Percentiles rank a stretch among this genome's conserved stretches.
Evolutionary conservation across 164 flowering plant genomes (phyloP).

Genomic region (Santalum album): DNA sequence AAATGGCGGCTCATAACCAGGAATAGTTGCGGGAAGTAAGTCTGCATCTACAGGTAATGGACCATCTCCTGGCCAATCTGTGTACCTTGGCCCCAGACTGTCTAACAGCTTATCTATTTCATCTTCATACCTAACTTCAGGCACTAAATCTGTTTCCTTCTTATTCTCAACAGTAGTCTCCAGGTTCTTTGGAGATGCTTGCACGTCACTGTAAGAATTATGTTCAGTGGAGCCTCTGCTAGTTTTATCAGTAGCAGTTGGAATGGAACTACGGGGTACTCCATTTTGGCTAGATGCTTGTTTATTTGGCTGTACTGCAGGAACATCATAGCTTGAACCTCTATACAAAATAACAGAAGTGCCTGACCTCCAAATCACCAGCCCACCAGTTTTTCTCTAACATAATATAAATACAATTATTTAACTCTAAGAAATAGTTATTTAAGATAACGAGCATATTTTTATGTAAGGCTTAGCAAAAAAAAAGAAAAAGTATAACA

Average conservation of each 20-base stretch:
- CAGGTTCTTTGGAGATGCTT: constrained; percentile 15
- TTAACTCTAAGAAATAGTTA: too few relatives aligned
- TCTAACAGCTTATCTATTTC: constrained; percentile 77
- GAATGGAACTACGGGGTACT: constrained; percentile 9
- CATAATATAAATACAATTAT: too few relatives aligned
- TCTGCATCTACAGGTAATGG: constrained; percentile 98
- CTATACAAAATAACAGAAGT: constrained; percentile 70
- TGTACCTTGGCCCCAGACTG: constrained; percentile 76
- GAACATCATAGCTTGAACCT: constrained; percentile 63
- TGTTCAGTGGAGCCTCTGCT: constrained; percentile 9
- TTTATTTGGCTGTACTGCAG: constrained; percentile 31
- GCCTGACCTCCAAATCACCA: constrained; percentile 95
- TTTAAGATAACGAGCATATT: too few relatives aligned
- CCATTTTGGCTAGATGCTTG: constrained; percentile 18
- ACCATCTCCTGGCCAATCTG: constrained; percentile 76
- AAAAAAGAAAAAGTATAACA: background rate
- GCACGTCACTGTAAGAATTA: constrained; percentile 11
- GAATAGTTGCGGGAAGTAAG: constrained; percentile 63
- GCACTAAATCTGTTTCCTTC: constrained; percentile 15
- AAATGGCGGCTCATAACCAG: constrained; percentile 72
- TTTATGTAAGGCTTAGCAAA: too few relatives aligned
- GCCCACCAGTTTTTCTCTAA: constrained; percentile 88
- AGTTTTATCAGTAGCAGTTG: constrained; percentile 12
- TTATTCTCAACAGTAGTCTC: constrained; percentile 16
- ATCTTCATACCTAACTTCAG: constrained; percentile 58